These are phyloP conservation scores for Quercus alba DNA, from an alignment of 306 rosid species.

Conservation along the genomic window DNA sequence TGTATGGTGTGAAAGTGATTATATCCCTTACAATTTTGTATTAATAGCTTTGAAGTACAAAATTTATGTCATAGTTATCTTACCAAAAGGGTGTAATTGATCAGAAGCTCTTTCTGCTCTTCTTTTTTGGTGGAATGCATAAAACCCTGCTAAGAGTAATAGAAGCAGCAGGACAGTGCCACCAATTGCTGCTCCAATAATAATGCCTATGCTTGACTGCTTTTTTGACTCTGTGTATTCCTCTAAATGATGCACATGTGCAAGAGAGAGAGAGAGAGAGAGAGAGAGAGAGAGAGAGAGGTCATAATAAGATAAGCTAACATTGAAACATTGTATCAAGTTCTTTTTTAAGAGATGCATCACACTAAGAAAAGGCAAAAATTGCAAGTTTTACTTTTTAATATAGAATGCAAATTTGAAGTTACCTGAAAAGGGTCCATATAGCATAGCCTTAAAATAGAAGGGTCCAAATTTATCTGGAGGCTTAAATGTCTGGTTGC, in stretches of 20 bases:
- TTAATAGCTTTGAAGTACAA: too few relatives aligned
- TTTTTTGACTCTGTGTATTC: background rate
- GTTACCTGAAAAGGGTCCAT: too few relatives aligned
- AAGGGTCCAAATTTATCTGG: too few relatives aligned
- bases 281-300: too few relatives aligned
- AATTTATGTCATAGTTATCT: too few relatives aligned
- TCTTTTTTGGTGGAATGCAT: constrained; percentile 31
- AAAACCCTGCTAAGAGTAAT: constrained; percentile 25
- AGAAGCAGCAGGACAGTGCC: constrained; percentile 26
- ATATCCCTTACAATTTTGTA: background rate
- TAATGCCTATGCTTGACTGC: background rate
- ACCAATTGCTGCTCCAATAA: constrained; percentile 36
- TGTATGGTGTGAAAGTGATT: background rate
- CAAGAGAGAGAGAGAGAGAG: too few relatives aligned
- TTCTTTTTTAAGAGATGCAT: too few relatives aligned
- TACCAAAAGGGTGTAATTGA: constrained; percentile 19
- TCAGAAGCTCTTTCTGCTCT: constrained; percentile 18
- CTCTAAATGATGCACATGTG: background rate
- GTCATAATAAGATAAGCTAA: background rate
- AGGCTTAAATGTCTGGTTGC: background rate
- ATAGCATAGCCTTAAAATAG: too few relatives aligned
- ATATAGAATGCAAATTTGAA: too few relatives aligned
- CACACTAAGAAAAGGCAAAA: too few relatives aligned
- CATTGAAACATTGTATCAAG: too few relatives aligned
- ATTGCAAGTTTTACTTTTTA: background rate